Percentiles rank a stretch among this genome's conserved stretches.
Conservation (phyloP, 148 eudicot genomes). For the Spergularia marina region DNA sequence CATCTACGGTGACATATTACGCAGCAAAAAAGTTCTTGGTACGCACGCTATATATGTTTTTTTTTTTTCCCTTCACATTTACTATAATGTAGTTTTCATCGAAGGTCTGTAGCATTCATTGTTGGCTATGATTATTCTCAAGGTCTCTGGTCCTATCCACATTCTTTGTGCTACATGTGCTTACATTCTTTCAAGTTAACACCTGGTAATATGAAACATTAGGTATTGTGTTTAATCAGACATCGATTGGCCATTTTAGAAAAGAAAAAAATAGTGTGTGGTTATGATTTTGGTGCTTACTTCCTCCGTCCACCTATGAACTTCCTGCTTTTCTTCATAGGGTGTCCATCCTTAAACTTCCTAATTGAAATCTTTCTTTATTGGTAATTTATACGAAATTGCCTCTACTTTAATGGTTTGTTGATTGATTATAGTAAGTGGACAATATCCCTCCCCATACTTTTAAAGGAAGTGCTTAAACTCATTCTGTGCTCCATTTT, state of each 20-base stretch:
- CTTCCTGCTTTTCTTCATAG: no score
- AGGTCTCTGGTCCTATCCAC: background rate
- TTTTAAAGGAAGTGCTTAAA: no score
- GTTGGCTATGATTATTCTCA: background rate
- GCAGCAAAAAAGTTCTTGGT: conserved; percentile 96
- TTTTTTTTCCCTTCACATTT: background rate
- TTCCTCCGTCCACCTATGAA: no score
- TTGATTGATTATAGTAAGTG: no score
- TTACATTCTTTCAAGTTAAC: background rate
- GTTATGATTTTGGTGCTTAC: no score
- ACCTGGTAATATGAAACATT: background rate
- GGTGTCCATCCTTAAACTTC: no score
- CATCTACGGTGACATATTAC: conserved; percentile 92
- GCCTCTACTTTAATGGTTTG: no score
- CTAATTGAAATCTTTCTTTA: no score
- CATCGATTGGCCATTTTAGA: background rate
- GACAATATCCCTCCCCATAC: no score
- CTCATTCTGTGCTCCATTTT: no score
- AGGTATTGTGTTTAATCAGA: background rate
- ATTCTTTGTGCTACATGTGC: background rate
- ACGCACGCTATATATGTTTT: conserved; percentile 23
- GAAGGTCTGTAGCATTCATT: background rate
- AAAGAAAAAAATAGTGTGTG: background rate
- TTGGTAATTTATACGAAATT: no score
- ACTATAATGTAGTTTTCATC: background rate